Evolutionary conservation across 352 stramenopile genomes (phyloP), one percentile per base, ranked within the genome.

Genomic region (Pythium oligandrum): DNA sequence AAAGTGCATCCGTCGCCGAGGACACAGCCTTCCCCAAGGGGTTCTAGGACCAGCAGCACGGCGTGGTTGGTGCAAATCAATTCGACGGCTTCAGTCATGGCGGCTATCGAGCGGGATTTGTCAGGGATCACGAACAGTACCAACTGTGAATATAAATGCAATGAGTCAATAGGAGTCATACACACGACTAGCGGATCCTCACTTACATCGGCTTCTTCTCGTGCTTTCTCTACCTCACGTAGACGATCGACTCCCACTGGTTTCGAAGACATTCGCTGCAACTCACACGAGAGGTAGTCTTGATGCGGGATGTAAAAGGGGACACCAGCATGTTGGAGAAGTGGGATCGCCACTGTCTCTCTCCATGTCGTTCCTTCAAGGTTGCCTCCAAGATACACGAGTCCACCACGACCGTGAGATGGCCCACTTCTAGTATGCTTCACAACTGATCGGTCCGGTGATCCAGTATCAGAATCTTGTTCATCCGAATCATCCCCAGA

Each of bases 91-190:
- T 94, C 81, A 0, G 80, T 90, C 84, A 94, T 94, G 11, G 81
- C 78, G 0, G 81, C 81, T 48, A 94, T 94, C 2, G 81, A 87
- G 7, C 84, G 75, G 26, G 80, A 65, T 44, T 83, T 71, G 39
- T 71, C 70, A 4, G 84, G 81, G 43, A 94, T 92, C 39, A 94
- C 81, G 39, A 94, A 90, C 38, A 94, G 51, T 49, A 94, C 77
- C 11, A 94, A 49, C 71, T 83, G 47, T 11, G 53, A 3, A 17
- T 36, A 51, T 11, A 30, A 6, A 51, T 26, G 17, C 17, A 44
- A 49, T 30, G 26, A 4, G 17, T 51, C 45, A 39, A 32, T 51
- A 9, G 53, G 26, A 34, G 32, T 10, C 8, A 53, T 30, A 3
- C 7, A 12, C 33, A 54, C 42, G 2, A 46, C 11, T 3, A 7